Percentiles rank a stretch among this genome's conserved stretches.
phyloP scores from a whole-genome alignment of 257 asterid genomes.

The Handroanthus guayacan region DNA sequence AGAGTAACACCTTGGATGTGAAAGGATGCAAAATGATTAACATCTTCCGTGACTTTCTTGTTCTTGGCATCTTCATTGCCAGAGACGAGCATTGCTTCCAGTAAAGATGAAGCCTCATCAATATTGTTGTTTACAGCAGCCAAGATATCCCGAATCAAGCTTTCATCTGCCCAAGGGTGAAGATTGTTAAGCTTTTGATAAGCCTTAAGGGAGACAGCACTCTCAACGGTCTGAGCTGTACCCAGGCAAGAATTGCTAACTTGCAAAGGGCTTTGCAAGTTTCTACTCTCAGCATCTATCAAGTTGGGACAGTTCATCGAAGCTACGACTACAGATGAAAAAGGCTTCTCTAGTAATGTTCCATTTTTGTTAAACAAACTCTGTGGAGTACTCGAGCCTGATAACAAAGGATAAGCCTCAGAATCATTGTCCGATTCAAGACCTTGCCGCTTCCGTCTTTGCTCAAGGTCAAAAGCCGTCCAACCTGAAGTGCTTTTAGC shows the following conservation, averaged over 20 bases:
- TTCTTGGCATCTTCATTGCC: slow-evolving; percentile 39
- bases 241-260: slow-evolving; percentile 31
- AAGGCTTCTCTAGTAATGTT: slow-evolving; percentile 55
- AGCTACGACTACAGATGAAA: slow-evolving; percentile 57
- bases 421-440: slow-evolving; percentile 42
- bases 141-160: slow-evolving; percentile 79
- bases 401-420: slow-evolving; percentile 70
- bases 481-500: slow-evolving; percentile 71
- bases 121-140: slow-evolving; percentile 61
- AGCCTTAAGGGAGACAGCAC: slow-evolving; percentile 20
- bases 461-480: slow-evolving; percentile 81
- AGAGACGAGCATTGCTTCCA: slow-evolving; percentile 55
- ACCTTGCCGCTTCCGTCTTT: slow-evolving; percentile 51
- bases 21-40: slow-evolving; percentile 30
- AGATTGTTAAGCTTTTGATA: slow-evolving; percentile 52
- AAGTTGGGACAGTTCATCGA: slow-evolving; percentile 49
- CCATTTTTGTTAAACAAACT: slow-evolving; percentile 33
- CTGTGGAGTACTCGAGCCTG: slow-evolving; percentile 38
- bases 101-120: slow-evolving; percentile 55
- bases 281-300: slow-evolving; percentile 11
- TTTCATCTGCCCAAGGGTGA: slow-evolving; percentile 75
- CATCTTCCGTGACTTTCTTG: slow-evolving; percentile 17
- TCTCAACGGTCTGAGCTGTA: slow-evolving; percentile 9
- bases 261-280: slow-evolving; percentile 37
- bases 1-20: slow-evolving; percentile 33